These are phyloP conservation scores for Nemania sp. DNA, from an alignment of 2,329 filamentous ascomycete genomes.

Conservation along the genomic window DNA sequence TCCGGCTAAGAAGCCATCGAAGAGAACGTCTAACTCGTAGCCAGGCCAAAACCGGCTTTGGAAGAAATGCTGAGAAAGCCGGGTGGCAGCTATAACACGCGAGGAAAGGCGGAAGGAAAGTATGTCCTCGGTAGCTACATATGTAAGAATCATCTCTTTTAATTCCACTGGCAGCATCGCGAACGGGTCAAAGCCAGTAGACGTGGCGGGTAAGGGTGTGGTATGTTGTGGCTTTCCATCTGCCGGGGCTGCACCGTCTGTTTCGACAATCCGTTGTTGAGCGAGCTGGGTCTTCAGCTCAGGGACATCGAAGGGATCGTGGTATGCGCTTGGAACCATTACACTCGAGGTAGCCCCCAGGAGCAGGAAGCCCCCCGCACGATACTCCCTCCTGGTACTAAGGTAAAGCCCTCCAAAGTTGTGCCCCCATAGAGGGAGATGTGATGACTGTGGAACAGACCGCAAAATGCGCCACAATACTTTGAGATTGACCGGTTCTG, in stretches of 20 bases:
- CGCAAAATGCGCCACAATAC: constrained; percentile 45
- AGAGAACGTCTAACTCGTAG: constrained; percentile 42
- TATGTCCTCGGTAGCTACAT: constrained; percentile 36
- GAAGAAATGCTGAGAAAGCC: constrained; percentile 45
- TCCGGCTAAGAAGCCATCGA: constrained; percentile 43
- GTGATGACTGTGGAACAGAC: constrained; percentile 42
- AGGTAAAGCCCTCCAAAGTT: constrained; percentile 46
- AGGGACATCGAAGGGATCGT: constrained; percentile 43
- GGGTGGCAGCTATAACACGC: constrained; percentile 38
- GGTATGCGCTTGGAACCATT: constrained; percentile 43
- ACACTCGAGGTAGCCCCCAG: constrained; percentile 36
- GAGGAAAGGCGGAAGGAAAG: constrained; percentile 43
- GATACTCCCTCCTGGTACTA: constrained; percentile 17
- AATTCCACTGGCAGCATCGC: constrained; percentile 41
- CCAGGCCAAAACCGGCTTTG: constrained; percentile 45
- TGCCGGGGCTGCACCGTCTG: not conserved
- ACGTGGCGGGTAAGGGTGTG: not conserved
- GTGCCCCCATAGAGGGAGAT: constrained; percentile 46
- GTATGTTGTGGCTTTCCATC: not conserved
- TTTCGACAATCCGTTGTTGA: constrained; percentile 27
- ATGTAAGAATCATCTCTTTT: constrained; percentile 43
- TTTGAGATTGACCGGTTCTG: constrained; percentile 40
- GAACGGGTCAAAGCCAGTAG: constrained; percentile 39
- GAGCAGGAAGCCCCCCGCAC: constrained; percentile 34
- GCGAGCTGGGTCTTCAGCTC: constrained; percentile 38